Evolutionary conservation across 202 grass and related monocot genomes (phyloP), one percentile per base, ranked within the genome.

Genomic region (Alloteropsis angusta): DNA sequence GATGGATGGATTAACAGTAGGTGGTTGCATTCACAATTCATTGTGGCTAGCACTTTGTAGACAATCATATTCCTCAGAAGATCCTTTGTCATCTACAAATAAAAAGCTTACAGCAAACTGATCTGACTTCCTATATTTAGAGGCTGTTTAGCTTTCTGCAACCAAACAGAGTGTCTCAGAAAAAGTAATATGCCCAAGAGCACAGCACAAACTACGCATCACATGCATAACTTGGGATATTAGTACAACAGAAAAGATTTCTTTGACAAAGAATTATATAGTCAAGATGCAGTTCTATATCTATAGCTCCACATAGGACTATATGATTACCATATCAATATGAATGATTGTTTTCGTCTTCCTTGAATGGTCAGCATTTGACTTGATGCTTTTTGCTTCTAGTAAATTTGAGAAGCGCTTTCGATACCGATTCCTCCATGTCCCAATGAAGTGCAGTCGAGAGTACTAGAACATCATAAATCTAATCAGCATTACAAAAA

Each of bases 381-480:
- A 81, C 46, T 90, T 90, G 55, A 45, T 80, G 83, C 79, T 90
- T 84, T 82, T 67, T 54, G 52, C 76, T 67, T 68, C 72, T 47
- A 71, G 42, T 45, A 92, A 78, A 77, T 87, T 92, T 61, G 89
- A 92, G 76, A 93, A 92, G 37, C 82, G 87, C 72, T 94, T 84
- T 6, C 91, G 82, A 32, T 97, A 97, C 10, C 94, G 82, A 79
- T 97, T 97, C 84, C 91, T 89, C 94, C 94, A 97, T 65, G 89
- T 97, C 75, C 94, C 94, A 88, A 97, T 92, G 76, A 97, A 97
- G 88, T 97, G 94, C 79, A 97, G 66, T 77, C 94, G 85, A 57
- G 94, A 97, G 78, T 89, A 81, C 94, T 97, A 71, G 15, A 85
- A 25, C 32, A 57, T 21, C 37, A 79, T 64, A 81, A 44, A 68